Evolutionary conservation across 2,329 filamentous ascomycete species (phyloP).

Genomic region (Apiospora hydei): DNA sequence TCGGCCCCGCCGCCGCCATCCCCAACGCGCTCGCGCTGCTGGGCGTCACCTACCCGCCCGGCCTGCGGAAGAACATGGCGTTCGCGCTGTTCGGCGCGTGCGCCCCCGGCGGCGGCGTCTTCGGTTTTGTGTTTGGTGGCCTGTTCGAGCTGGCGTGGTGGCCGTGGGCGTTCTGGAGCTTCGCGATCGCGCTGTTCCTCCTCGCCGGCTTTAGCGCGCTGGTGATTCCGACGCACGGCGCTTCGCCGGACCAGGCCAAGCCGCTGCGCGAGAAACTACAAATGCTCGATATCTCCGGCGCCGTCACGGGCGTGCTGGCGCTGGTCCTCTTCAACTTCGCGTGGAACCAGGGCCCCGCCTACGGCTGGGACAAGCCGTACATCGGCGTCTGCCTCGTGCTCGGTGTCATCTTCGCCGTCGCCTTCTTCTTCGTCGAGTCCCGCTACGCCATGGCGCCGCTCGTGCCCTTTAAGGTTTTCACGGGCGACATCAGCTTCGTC

Average conservation of each 20-base stretch:
- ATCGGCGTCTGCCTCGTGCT: constrained; percentile 59
- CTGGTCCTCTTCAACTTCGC: constrained; percentile 65
- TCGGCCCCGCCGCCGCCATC: constrained; percentile 62
- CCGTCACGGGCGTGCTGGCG: constrained; percentile 51
- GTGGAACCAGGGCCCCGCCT: constrained; percentile 64
- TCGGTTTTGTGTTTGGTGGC: constrained; percentile 40
- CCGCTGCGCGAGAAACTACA: constrained; percentile 28
- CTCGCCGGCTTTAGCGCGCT: constrained; percentile 33
- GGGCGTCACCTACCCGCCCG: constrained; percentile 55
- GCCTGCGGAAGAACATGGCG: constrained; percentile 44
- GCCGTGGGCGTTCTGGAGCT: constrained; percentile 42
- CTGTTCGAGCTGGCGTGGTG: constrained; percentile 40
- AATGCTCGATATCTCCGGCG: constrained; percentile 38
- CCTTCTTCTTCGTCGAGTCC: constrained; percentile 60
- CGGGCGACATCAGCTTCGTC: constrained; percentile 60
- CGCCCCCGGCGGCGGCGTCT: constrained; percentile 43
- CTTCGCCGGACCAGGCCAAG: constrained; percentile 4
- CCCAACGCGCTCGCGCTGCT: constrained; percentile 65
- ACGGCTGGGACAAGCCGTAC: constrained; percentile 59
- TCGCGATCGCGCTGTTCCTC: constrained; percentile 38
- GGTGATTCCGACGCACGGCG: constrained; percentile 30
- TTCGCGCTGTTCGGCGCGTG: constrained; percentile 46
- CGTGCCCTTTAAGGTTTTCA: constrained; percentile 61
- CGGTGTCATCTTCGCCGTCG: constrained; percentile 54
- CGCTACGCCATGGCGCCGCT: constrained; percentile 58